Base-by-base conservation (phyloP, 2,329 filamentous ascomycete species). In the Aspergillus hortae region DNA sequence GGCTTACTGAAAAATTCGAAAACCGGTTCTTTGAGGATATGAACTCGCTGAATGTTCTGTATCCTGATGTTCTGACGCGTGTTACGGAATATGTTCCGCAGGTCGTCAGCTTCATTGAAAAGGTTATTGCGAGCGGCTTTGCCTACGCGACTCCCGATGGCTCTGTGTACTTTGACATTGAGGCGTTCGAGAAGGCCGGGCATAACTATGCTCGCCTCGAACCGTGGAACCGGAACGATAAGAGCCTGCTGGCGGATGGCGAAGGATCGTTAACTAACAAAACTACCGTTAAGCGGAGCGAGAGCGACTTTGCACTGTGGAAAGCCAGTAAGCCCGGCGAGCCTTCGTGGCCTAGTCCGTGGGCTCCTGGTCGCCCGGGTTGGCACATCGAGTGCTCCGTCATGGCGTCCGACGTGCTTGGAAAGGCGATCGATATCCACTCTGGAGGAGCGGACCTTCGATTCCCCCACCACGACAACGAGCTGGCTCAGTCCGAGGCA, bases 331-430 rank as follows among this genome's bases (percentile, higher is more conserved):
- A 95, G 74, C 84, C 89, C 12, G 92, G 92, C 41, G 92, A 97
- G 77, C 92, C 92, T 0, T 88, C 84, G 59, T 97, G 92, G 92
- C 79, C 85, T 4, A 94, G 88, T 61, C 85, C 85, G 3, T 97
- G 92, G 92, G 91, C 92, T 4, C 80, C 85, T 51, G 92, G 92
- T 4, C 80, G 92, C 42, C 92, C 92, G 1, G 92, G 92, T 15
- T 97, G 92, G 92, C 92, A 96, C 67, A 96, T 96, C 64, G 92
- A 96, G 75, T 96, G 92, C 83, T 92, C 88, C 1, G 91, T 91
- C 14, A 96, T 97, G 92, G 91, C 92, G 0, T 92, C 89, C 2
- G 89, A 92, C 57, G 82, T 91, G n/a, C 76, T 97, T 1, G 92
- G 92, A 4, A 80, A 85, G 25, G 81, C 86, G 55, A 91, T 97